Percentiles rank a stretch among this genome's conserved stretches.
Evolutionary conservation across 192 early-diverging fungal species (phyloP).

Genomic region (Phlyctochytrium planicorne): DNA sequence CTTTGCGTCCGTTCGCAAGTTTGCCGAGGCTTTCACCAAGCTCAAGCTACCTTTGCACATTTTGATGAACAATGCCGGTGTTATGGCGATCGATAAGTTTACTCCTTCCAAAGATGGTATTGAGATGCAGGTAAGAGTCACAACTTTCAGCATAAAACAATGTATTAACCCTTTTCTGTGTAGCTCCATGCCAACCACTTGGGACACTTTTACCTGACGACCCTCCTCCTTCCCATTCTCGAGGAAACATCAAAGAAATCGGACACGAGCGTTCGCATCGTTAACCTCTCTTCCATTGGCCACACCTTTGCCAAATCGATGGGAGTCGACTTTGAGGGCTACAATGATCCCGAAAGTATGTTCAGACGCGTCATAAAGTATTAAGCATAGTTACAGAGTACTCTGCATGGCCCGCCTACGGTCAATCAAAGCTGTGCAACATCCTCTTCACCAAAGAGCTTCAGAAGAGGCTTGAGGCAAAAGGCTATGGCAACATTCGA

Average conservation of each 20-base stretch:
- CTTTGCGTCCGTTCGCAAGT: constrained; percentile 21
- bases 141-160: no score
- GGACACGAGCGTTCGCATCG: constrained; percentile 34
- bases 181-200: constrained; percentile 38
- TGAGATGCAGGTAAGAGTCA: constrained; percentile 57
- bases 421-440: constrained; percentile 41
- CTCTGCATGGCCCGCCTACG: constrained; percentile 34
- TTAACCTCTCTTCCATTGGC: constrained; percentile 31
- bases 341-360: constrained; percentile 5
- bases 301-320: constrained; percentile 8
- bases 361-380: neutral
- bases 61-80: constrained; percentile 30
- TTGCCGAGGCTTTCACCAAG: constrained; percentile 10
- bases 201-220: constrained; percentile 41
- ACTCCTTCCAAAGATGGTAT: constrained; percentile 48
- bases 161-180: neutral
- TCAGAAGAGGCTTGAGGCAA: neutral
- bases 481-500: constrained; percentile 10
- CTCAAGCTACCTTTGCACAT: constrained; percentile 15
- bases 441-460: constrained; percentile 32
- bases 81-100: constrained; percentile 47
- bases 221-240: constrained; percentile 29
- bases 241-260: constrained; percentile 7
- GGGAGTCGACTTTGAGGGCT: neutral
- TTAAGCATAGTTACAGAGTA: constrained; percentile 7